These are phyloP conservation scores for Hypoxylon fuscum DNA, from an alignment of 495 filamentous ascomycete species.

Conservation along the genomic window DNA sequence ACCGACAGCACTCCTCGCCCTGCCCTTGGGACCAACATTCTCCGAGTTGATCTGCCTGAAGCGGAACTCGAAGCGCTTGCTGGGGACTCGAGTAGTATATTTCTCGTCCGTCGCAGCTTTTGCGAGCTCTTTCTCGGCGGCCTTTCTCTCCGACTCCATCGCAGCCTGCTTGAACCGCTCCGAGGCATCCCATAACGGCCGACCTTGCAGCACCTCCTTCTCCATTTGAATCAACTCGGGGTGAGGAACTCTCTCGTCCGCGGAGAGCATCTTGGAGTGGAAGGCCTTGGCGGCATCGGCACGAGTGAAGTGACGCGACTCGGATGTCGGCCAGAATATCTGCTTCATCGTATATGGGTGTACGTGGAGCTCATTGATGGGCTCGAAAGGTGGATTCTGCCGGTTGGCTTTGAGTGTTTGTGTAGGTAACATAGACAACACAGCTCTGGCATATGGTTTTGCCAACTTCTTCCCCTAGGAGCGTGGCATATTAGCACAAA, in stretches of 20 bases:
- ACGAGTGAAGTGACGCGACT: conserved; percentile 90
- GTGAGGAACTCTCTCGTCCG: conserved; percentile 88
- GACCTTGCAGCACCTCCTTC: conserved; percentile 52
- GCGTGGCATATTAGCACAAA: conserved; percentile 11
- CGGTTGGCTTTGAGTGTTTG: conserved; percentile 29
- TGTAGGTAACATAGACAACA: conserved; percentile 83
- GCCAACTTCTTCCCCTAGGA: conserved; percentile 79
- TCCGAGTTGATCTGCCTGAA: conserved; percentile 70
- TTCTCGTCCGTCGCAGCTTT: conserved; percentile 52
- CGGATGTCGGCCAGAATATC: conserved; percentile 88
- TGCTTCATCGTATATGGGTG: conserved; percentile 82
- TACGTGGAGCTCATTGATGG: conserved; percentile 89
- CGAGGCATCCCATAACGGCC: conserved; percentile 40
- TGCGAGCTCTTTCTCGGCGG: conserved; percentile 52
- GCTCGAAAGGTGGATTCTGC: conserved; percentile 67
- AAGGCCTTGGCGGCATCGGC: conserved; percentile 90
- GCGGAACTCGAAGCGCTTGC: conserved; percentile 77
- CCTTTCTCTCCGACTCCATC: conserved; percentile 45
- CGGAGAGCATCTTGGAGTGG: conserved; percentile 72
- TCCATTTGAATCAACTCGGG: conserved; percentile 79
- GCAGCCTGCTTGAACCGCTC: conserved; percentile 50
- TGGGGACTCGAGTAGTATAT: conserved; percentile 55
- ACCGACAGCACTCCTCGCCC: conserved; percentile 65
- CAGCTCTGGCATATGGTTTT: conserved; percentile 74
- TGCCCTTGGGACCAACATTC: conserved; percentile 55